Evolutionary conservation across 139 green algal genomes (phyloP).

Genomic region (Coccomyxa sp.): DNA sequence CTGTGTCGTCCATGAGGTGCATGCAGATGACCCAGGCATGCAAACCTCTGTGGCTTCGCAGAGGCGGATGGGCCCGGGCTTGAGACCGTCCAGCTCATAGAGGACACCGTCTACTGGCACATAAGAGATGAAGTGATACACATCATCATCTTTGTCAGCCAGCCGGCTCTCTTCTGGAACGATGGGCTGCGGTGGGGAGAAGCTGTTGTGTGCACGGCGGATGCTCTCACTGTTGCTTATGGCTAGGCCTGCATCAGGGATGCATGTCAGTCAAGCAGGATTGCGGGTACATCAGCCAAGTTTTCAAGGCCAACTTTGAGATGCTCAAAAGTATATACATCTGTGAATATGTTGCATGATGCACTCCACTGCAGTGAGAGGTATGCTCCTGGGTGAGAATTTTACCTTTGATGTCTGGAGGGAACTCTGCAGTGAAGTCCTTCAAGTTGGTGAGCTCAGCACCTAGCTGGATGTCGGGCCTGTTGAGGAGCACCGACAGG

Average conservation of each 20-base stretch:
- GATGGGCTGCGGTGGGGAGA: constrained; percentile 85
- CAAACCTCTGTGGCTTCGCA: constrained; percentile 38
- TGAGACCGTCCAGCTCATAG: constrained; percentile 97
- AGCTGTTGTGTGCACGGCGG: constrained; percentile 90
- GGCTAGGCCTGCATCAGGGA: constrained; percentile 62
- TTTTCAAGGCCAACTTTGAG: too few relatives aligned
- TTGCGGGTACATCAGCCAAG: neutral
- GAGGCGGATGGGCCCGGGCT: constrained; percentile 84
- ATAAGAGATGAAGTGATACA: constrained; percentile 85
- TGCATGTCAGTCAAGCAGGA: neutral
- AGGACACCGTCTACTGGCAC: constrained; percentile 73
- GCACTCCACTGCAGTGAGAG: neutral
- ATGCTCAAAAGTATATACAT: too few relatives aligned
- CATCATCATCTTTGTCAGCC: constrained; percentile 51
- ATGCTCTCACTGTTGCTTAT: constrained; percentile 95
- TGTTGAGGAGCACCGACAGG: constrained; percentile 91
- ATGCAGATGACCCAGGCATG: neutral
- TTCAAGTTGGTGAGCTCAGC: constrained; percentile 66
- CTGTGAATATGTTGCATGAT: too few relatives aligned
- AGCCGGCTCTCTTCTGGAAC: constrained; percentile 57
- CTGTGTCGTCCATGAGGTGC: too few relatives aligned
- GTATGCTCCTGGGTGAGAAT: neutral
- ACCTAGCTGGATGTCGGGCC: constrained; percentile 58
- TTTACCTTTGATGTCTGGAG: constrained; percentile 64
- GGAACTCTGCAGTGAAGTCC: constrained; percentile 85